Base-by-base conservation (phyloP, 2,329 filamentous ascomycete species). In the Trichothecium sympodiale region DNA sequence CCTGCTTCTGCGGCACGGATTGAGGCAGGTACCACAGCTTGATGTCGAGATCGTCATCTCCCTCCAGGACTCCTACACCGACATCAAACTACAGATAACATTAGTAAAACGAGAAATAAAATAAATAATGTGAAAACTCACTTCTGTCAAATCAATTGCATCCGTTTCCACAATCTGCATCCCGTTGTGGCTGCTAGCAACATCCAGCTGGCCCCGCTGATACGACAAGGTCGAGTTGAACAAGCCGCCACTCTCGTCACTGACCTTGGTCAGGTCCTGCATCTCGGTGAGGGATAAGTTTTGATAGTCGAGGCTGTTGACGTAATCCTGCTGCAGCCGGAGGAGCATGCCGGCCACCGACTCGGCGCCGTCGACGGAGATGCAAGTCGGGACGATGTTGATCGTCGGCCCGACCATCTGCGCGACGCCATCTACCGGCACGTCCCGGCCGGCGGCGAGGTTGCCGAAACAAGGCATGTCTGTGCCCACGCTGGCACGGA, bases 341-440 rank as follows among this genome's bases (percentile, higher is more conserved):
- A 32, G 50, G 38, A 29, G 28, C 29, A 16, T 36, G 17, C 23
- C 29, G 14, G 28, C n/a, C 8, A 12, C 35, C 52, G 67, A 43
- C 38, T 54, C 47, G 4, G 71, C 53, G 6, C 64, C 60, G 39
- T 62, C 70, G 32, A 69, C 63, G 13, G 20, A 8, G 7, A 39
- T 16, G 7, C 27, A 23, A 26, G 37, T 39, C 4, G 42, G 40
- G 3, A 75, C 57, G 61, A 74, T 71, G 36, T 71, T 72, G 39
- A 74, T 67, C 32, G 72, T 67, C 8, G 62, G 58, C 0, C 72
- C 71, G 8, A 69, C 59, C 2, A 68, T 61, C 3, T 64, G 55
- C 3, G 65, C 56, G 9, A 74, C 63, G 1, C 62, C 59, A 3
- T 57, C 51, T 13, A 33, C 17, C 6, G 31, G 31, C 3, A 18